Evolutionary conservation across 2,329 filamentous ascomycete species (phyloP), one percentile per base, ranked within the genome.

Genomic region (Penicillium sp.): DNA sequence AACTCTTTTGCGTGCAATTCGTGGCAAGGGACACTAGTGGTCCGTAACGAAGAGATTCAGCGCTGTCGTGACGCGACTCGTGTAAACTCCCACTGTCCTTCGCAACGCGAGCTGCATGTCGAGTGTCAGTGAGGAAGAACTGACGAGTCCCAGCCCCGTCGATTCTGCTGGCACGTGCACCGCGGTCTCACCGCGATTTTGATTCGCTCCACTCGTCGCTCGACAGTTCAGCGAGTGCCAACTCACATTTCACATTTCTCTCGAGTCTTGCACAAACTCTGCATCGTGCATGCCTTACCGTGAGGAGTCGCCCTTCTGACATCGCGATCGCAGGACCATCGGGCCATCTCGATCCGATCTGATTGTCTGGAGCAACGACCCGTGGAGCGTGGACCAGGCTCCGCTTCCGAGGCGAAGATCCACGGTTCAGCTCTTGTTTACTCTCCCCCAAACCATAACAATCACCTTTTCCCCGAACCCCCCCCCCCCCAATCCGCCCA

Each of bases 371-470:
- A 58, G 54, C 51, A 57, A 58, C 57, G 53, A 51, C 42, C 37
- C 47, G 45, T 33, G n/a, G n/a, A n/a, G n/a, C n/a, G n/a, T 43
- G 41, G 32, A 42, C 41, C 23, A 41, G 47, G 42, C 33, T 54
- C 35, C 33, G 33, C 31, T 40, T 34, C 41, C 46, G 37, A 39
- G 25, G 27, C 33, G 47, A 50, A 56, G 56, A 57, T 56, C 59
- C 58, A 62, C 56, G 56, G 56, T 56, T 62, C 59, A 59, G 56
- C 54, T 60, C 48, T 58, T 61, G 56, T 60, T 62, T 62, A 60
- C 54, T 46, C 41, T 26, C 45, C 45, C 44, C 53, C 58, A 53
- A 58, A 55, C 50, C 47, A 50, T 47, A 48, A 50, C 52, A 57
- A 52, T 43, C 41, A 39, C 27, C 20, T 28, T 32, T 41, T 36